Evolutionary conservation across 495 filamentous ascomycete species (phyloP), one percentile per base, ranked within the genome.

Genomic region (Pyronema omphalodes): DNA sequence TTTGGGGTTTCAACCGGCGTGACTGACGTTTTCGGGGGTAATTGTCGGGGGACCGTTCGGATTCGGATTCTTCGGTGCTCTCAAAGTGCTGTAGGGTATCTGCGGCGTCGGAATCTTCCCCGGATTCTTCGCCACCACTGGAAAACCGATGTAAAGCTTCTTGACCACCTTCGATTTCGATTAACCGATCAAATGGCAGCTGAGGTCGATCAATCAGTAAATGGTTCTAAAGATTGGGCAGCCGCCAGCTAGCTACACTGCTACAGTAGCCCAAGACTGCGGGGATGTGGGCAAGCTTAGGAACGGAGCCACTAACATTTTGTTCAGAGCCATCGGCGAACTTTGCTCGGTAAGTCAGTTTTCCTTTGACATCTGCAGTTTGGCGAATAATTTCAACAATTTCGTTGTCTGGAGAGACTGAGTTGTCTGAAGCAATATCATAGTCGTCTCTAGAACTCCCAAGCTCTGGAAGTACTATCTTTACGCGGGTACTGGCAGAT

Each of bases 181-280:
- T 43, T 9, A 63, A 40, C 9, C 33, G 36, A 9, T 62, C 60
- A 23, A 63, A 63, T 11, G 59, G 8, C n/a, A 63, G 5, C 60
- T 63, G 11, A 9, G 41, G 14, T 1, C 18, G 17, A 12, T 17
- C 9, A 40, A 17, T 33, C 17, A 52, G 14, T 43, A 23, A 23
- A 12, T 52, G 7, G 14, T 14, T 43, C 12, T 6, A 43, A n/a
- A 43, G 39, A 43, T n/a, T 43, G 39, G 17, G 39, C 23, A 29
- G 23, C 23, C 18, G n/a, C 5, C 46, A 49, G 19, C 37, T 40
- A 8, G 37, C 8, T 40, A 40, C n/a, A 40, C 37, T 7, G 11
- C 39, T 12, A 41, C 23, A 17, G 11, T 41, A 41, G 11, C 15
- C 44, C 44, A 11, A 3, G 23, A 50, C 18, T 34, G 9, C 47